Conservation (phyloP, 306 rosid genomes). For the Vachellia collinsii region DNA sequence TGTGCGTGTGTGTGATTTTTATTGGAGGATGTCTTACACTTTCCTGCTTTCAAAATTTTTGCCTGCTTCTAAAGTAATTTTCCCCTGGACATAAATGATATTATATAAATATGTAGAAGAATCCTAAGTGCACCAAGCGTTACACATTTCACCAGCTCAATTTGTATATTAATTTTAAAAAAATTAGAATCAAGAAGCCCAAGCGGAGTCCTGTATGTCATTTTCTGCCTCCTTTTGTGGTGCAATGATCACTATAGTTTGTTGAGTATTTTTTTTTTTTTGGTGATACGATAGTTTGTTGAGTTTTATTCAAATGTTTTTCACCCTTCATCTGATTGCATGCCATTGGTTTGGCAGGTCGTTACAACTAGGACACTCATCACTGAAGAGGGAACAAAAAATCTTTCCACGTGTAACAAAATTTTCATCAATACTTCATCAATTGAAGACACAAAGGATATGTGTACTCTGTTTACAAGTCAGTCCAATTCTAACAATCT, state of each 20-base stretch:
- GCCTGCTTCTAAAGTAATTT: not conserved
- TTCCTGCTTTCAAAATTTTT: not conserved
- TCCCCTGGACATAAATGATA: not conserved
- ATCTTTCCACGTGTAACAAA: constrained; percentile 39
- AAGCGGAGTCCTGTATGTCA: not conserved
- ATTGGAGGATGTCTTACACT: not conserved
- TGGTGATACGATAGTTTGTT: constrained; percentile 10
- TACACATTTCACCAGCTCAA: not conserved
- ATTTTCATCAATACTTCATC: constrained; percentile 37
- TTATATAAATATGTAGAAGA: not conserved
- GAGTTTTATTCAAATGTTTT: constrained; percentile 26
- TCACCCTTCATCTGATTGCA: constrained; percentile 33
- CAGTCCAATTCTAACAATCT: constrained; percentile 30
- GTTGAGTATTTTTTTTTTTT: not conserved
- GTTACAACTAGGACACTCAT: constrained; percentile 32
- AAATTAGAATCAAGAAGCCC: not conserved
- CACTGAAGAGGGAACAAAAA: constrained; percentile 40
- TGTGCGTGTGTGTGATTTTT: not conserved
- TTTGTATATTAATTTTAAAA: constrained; percentile 3
- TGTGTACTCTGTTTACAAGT: constrained; percentile 33
- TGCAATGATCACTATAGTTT: constrained; percentile 4
- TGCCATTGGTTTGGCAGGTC: constrained; percentile 47
- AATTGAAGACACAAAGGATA: constrained; percentile 35
- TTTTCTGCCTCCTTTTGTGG: constrained; percentile 7
- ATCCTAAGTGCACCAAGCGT: not conserved